Evolutionary conservation across 2,329 filamentous ascomycete genomes (phyloP).

Genomic region (Trichoderma semiorbis): DNA sequence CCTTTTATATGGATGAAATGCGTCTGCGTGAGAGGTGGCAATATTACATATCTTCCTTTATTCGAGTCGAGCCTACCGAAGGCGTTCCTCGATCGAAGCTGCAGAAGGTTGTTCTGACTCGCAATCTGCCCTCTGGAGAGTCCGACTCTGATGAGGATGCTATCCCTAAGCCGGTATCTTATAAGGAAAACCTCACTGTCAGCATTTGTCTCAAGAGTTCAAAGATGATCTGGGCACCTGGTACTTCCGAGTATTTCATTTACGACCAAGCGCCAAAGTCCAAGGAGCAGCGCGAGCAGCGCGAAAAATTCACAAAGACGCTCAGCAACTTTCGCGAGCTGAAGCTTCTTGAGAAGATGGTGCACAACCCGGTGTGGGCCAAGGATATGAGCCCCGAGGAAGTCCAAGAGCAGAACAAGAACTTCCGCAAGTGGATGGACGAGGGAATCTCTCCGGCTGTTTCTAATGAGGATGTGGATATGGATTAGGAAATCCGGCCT

Average conservation of each 20-base stretch:
- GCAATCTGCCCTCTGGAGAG: conserved; percentile 64
- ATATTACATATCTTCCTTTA: conserved; percentile 91
- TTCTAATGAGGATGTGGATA: conserved; percentile 33
- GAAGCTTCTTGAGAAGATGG: conserved; percentile 73
- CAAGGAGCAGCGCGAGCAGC: conserved; percentile 58
- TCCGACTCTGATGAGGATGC: conserved; percentile 61
- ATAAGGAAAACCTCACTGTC: conserved; percentile 65
- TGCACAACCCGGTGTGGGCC: conserved; percentile 77
- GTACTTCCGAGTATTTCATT: conserved; percentile 67
- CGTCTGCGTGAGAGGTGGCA: conserved; percentile 82
- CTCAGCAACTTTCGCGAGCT: conserved; percentile 61
- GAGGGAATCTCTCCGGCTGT: conserved; percentile 43
- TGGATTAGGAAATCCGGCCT: conserved; percentile 30
- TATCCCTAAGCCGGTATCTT: conserved; percentile 58
- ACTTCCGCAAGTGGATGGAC: conserved; percentile 52
- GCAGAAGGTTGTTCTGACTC: conserved; percentile 65
- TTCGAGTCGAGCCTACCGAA: conserved; percentile 83
- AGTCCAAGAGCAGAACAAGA: conserved; percentile 70
- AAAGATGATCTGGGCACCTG: conserved; percentile 72
- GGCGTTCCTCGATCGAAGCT: conserved; percentile 64
- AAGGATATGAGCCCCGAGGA: conserved; percentile 75
- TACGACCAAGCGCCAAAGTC: conserved; percentile 67
- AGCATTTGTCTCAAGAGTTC: conserved; percentile 75
- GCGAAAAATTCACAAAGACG: conserved; percentile 50
- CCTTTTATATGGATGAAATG: conserved; percentile 87